Percentiles rank a stretch among this genome's conserved stretches.
Evolutionary conservation across 345 rosid species (phyloP).

Genomic region (Gossypium longicalyx): DNA sequence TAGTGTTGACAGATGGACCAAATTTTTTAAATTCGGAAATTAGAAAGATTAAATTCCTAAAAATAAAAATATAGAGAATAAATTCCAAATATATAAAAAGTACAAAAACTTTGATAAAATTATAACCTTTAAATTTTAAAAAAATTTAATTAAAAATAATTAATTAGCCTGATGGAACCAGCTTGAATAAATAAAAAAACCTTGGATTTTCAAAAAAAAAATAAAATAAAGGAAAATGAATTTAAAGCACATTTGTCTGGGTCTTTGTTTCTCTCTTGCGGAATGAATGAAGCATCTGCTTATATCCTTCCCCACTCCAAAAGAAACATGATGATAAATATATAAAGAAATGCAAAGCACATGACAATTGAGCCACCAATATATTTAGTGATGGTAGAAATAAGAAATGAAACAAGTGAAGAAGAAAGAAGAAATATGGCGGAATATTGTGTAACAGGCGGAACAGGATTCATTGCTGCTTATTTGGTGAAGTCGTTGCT

Average conservation of each 20-base stretch:
- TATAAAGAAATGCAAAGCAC: background rate
- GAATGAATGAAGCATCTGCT: slow-evolving; percentile 5
- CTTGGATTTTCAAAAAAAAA: too few species aligned
- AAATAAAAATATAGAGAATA: too few species aligned
- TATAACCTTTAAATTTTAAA: too few species aligned
- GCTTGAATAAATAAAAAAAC: too few species aligned
- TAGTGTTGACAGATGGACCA: too few species aligned
- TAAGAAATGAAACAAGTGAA: background rate
- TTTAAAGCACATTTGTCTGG: background rate
- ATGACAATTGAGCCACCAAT: background rate
- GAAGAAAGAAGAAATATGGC: slow-evolving; percentile 38
- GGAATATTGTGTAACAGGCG: slow-evolving; percentile 89
- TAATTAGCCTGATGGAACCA: too few species aligned
- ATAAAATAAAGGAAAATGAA: background rate
- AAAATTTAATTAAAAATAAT: too few species aligned
- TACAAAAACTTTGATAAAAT: too few species aligned
- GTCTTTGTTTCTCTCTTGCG: background rate
- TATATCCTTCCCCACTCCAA: background rate
- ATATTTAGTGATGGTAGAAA: background rate
- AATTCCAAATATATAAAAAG: too few species aligned
- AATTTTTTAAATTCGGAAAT: too few species aligned
- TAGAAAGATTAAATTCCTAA: too few species aligned
- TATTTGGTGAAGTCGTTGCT: slow-evolving; percentile 64
- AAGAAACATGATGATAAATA: background rate
- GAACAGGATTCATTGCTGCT: slow-evolving; percentile 84